Evolutionary conservation across 2,329 filamentous ascomycete genomes (phyloP), one percentile per base, ranked within the genome.

Genomic region (Ascochyta clinopodiicola): DNA sequence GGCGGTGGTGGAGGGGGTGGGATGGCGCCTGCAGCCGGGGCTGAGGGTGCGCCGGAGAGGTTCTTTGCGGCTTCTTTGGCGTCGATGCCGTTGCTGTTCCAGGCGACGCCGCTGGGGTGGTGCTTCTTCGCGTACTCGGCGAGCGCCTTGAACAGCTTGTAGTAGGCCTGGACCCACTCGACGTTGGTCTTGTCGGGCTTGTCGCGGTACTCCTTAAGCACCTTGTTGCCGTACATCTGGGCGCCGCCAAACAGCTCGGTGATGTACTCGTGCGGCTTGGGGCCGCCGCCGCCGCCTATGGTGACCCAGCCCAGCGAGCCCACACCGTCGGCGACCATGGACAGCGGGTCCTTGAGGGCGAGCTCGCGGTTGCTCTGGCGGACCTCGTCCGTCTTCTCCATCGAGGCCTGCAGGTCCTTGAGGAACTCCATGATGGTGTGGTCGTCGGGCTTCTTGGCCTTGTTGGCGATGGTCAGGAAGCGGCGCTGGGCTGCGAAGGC

Each of bases 141-240:
- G 38, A 99, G 86, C 27, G 92, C 88, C 67, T 89, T 90, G 81
- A 96, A 96, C 56, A 97, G 84, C 68, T 88, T 87, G 77, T 96
- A 96, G 80, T 96, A 97, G n/a, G 92, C 83, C 69, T 94, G 90
- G 31, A 97, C 87, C 86, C 93, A 99, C 71, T 95, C 88, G 51
- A 93, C 84, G 68, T 97, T 67, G 86, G 86, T 51, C 85, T 83
- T 69, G 94, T 91, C 71, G 4, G 71, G 68, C 87, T 86, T 89
- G 61, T 90, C 93, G 78, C 96, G 97, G 76, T 90, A 88, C 67
- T 96, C 90, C 78, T 92, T 96, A 65, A 98, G 80, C 34, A 99
- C 91, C 66, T 93, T 87, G 80, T 99, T 98, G 31, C 95, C 95
- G 68, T 91, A 97, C 80, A 96, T 96, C 74, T 98, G 89, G 36